These are phyloP conservation scores for Neurospora sp. DNA, from an alignment of 495 filamentous ascomycete genomes.

Conservation along the genomic window DNA sequence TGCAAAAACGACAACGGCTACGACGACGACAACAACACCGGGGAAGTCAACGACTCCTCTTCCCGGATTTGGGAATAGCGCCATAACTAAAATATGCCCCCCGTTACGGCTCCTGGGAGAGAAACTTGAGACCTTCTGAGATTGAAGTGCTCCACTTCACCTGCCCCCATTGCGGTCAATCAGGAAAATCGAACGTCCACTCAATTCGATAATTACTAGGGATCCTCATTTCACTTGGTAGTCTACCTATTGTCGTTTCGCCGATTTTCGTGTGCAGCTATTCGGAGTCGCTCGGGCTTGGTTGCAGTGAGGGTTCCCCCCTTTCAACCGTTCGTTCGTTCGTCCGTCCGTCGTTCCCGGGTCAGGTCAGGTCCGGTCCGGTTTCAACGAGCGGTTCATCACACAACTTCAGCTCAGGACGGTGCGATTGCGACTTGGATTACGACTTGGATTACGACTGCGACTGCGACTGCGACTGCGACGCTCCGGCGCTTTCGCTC, in stretches of 20 bases:
- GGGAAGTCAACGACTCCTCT: neutral
- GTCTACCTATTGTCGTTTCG: neutral
- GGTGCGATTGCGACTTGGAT: neutral
- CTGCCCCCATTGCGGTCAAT: neutral
- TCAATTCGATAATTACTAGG: neutral
- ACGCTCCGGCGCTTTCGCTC: neutral
- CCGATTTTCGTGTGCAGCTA: neutral
- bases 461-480: neutral
- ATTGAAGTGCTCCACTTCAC: neutral
- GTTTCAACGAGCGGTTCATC: neutral
- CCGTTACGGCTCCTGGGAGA: neutral
- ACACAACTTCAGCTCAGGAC: neutral
- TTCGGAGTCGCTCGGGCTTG: neutral
- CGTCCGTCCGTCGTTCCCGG: no score
- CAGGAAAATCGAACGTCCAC: neutral
- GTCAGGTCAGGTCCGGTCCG: neutral
- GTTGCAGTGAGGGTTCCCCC: neutral
- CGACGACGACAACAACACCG: neutral
- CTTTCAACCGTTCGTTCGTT: neutral
- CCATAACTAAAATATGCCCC: neutral
- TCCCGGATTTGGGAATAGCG: neutral
- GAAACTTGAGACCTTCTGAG: neutral
- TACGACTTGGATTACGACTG: no score
- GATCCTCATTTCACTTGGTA: neutral
- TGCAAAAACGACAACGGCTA: neutral